phyloP scores from a whole-genome alignment of 1,139 yeast species.

The Lodderomyces metapsilosis region DNA sequence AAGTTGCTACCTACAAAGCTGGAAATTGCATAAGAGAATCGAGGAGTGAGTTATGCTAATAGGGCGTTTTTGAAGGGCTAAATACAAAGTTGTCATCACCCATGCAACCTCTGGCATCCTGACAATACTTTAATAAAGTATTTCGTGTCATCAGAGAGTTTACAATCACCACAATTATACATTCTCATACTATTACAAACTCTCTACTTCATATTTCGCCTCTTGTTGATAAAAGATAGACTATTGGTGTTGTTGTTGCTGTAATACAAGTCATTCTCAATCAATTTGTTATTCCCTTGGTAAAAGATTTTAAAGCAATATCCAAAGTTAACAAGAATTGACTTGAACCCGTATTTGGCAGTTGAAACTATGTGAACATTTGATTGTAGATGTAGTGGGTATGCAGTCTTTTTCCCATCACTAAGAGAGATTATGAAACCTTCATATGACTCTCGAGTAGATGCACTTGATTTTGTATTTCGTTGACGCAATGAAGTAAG shows the following conservation, averaged over 20 bases:
- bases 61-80: too few species aligned
- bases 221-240: slow-evolving; percentile 50
- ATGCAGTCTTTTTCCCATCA: slow-evolving; percentile 58
- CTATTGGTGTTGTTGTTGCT: slow-evolving; percentile 32
- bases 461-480: slow-evolving; percentile 1
- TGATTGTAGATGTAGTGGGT: slow-evolving; percentile 37
- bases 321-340: slow-evolving; percentile 73
- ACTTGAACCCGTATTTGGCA: slow-evolving; percentile 67
- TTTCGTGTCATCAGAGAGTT: too few species aligned
- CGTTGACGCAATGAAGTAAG: slow-evolving; percentile 4
- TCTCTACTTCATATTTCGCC: slow-evolving; percentile 26
- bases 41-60: too few species aligned
- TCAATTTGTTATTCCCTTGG: slow-evolving; percentile 58
- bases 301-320: slow-evolving; percentile 68
- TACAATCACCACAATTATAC: too few species aligned
- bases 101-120: too few species aligned
- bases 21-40: too few species aligned
- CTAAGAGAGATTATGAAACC: slow-evolving; percentile 72
- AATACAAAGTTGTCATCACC: too few species aligned
- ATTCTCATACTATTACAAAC: too few species aligned
- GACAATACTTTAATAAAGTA: too few species aligned
- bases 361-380: slow-evolving; percentile 4
- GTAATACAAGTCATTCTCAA: slow-evolving; percentile 44
- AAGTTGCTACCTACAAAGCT: too few species aligned
- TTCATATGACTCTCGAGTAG: slow-evolving; percentile 48